Evolutionary conservation across 176 grass and related monocot species (phyloP).

Genomic region (Oryza brachyantha): DNA sequence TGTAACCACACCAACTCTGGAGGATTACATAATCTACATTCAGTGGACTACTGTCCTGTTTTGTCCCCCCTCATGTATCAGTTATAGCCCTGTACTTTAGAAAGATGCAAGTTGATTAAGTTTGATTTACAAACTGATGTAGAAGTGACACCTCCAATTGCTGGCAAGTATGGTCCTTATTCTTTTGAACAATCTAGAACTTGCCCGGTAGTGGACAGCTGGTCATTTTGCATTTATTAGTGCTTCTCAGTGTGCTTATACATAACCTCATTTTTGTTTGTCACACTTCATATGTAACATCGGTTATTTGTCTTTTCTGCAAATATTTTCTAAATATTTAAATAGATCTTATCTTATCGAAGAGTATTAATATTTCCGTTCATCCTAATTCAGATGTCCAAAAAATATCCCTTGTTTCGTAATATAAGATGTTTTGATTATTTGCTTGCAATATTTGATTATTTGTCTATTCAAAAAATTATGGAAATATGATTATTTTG

Average conservation of each 20-base stretch:
- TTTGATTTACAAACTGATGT: not conserved
- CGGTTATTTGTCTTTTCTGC: no score
- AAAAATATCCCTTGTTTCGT: no score
- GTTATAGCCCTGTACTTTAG: not conserved
- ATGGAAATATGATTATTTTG: no score
- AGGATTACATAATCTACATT: conserved; percentile 1
- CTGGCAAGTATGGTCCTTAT: not conserved
- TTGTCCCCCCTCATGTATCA: not conserved
- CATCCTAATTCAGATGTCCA: no score
- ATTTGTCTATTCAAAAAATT: no score
- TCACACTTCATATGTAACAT: no score
- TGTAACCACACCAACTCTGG: not conserved
- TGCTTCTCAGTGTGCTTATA: not conserved
- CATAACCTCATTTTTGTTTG: no score
- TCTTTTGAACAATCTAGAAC: not conserved
- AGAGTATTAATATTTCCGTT: no score
- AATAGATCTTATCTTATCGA: no score
- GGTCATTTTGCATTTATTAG: not conserved
- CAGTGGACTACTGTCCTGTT: not conserved
- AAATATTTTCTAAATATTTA: no score
- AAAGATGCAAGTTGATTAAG: not conserved
- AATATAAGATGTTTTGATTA: no score
- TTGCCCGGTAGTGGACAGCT: not conserved
- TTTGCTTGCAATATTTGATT: no score
- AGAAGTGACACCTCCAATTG: not conserved